Conservation (phyloP, 2,329 filamentous ascomycete genomes). For the Aureobasidium sp. region DNA sequence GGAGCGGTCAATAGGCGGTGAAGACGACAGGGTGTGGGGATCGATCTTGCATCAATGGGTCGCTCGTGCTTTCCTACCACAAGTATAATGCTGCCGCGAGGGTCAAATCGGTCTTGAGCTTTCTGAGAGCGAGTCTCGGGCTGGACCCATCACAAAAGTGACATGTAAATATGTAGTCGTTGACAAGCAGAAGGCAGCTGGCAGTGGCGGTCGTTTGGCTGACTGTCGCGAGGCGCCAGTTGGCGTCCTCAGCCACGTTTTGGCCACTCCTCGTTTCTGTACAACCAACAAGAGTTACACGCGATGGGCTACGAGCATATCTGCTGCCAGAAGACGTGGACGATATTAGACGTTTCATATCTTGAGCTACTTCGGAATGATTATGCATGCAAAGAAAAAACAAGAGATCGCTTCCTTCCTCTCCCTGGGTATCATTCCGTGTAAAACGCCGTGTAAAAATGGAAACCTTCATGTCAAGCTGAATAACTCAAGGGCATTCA, state of each 20-base stretch:
- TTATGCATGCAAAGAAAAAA: constrained; percentile 1
- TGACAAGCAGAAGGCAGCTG: background rate
- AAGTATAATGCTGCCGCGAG: background rate
- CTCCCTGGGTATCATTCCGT: background rate
- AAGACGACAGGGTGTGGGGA: background rate
- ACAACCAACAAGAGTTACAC: constrained; percentile 8
- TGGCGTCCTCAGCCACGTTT: constrained; percentile 11
- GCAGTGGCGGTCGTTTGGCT: constrained; percentile 3
- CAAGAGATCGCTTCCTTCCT: background rate
- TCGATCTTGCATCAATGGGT: constrained; percentile 1
- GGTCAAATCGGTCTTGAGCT: background rate
- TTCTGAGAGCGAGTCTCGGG: background rate
- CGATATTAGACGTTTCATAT: background rate
- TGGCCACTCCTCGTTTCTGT: background rate
- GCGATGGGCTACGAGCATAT: background rate
- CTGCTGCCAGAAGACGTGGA: background rate
- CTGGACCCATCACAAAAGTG: constrained; percentile 3
- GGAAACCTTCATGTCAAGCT: background rate
- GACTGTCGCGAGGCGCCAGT: background rate
- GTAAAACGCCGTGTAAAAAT: constrained; percentile 5
- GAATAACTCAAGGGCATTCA: background rate
- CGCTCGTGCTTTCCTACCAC: background rate
- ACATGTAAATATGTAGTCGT: constrained; percentile 3
- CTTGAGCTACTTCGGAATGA: background rate
- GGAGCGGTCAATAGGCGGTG: constrained; percentile 13